These are phyloP conservation scores for Berberis vulgaris DNA, from an alignment of 164 flowering plant species.

Conservation along the genomic window DNA sequence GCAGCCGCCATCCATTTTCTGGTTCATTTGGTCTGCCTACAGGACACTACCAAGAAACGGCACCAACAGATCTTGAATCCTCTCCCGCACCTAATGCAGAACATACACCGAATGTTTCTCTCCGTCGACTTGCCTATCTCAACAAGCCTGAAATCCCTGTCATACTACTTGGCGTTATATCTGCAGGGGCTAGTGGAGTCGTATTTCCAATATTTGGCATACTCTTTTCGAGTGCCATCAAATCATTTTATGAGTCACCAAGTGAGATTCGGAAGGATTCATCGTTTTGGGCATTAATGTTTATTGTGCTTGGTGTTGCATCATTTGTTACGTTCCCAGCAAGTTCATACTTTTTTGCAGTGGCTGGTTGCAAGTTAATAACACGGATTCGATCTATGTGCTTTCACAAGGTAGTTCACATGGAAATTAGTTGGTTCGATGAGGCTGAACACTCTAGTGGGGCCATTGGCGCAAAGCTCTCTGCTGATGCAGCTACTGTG, in stretches of 20 bases:
- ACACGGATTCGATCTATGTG: conserved; percentile 16
- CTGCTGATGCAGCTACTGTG: conserved; percentile 30
- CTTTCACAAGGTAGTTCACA: conserved; percentile 16
- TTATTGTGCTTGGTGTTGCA: conserved; percentile 18
- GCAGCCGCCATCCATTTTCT: conserved; percentile 32
- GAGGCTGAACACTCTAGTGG: conserved; percentile 28
- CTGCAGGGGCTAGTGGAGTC: conserved; percentile 24
- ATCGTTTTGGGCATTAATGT: conserved; percentile 33
- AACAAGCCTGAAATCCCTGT: conserved; percentile 40
- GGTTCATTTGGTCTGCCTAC: conserved; percentile 23
- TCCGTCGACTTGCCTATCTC: conserved; percentile 30
- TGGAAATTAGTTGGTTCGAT: conserved; percentile 26
- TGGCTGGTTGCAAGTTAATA: conserved; percentile 19
- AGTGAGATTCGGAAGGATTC: conserved; percentile 26
- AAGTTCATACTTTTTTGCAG: conserved; percentile 17
- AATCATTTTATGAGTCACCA: conserved; percentile 24
- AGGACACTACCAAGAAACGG: conserved; percentile 13
- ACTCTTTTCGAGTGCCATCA: conserved; percentile 24
- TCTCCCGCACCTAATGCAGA: conserved; percentile 5
- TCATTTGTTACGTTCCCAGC: conserved; percentile 13
- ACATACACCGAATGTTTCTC: conserved; percentile 20
- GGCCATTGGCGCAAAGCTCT: conserved; percentile 35
- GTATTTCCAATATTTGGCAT: conserved; percentile 30
- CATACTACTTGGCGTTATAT: conserved; percentile 23
- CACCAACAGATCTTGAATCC: conserved; percentile 2